Conservation (phyloP, 306 rosid genomes). For the Prunus fruticosa region DNA sequence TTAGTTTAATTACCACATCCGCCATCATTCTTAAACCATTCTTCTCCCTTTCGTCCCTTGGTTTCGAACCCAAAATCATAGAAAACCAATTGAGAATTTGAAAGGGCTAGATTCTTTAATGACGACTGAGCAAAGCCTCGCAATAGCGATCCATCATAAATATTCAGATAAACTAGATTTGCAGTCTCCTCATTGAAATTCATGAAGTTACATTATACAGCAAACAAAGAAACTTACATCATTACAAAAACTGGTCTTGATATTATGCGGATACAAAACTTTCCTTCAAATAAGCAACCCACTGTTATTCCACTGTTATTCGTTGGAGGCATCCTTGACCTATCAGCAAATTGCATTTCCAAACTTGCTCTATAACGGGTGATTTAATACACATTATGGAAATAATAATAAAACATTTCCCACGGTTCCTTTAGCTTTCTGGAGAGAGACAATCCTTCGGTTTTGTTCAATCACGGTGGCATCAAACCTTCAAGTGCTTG, state of each 20-base stretch:
- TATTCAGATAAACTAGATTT: neutral
- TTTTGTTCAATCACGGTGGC: neutral
- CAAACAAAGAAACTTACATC: neutral
- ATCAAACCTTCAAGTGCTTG: constrained; percentile 70
- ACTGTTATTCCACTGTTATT: neutral
- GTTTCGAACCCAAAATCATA: too few species aligned
- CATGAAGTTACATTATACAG: neutral
- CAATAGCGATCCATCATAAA: neutral
- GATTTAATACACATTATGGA: neutral
- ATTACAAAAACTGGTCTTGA: neutral
- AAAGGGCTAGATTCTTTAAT: too few species aligned
- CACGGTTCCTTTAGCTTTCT: neutral
- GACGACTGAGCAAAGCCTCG: too few species aligned
- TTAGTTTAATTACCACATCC: too few species aligned
- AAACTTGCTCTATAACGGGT: neutral
- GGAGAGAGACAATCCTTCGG: neutral
- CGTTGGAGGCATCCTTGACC: neutral
- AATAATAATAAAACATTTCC: neutral
- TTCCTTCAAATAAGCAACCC: neutral
- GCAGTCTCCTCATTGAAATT: neutral
- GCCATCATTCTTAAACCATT: too few species aligned
- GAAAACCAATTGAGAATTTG: too few species aligned
- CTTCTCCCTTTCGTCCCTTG: too few species aligned
- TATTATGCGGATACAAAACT: too few species aligned
- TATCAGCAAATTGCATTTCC: neutral